Base-by-base conservation (phyloP, 2,329 filamentous ascomycete species). In the Pestalotiopsis sp. region DNA sequence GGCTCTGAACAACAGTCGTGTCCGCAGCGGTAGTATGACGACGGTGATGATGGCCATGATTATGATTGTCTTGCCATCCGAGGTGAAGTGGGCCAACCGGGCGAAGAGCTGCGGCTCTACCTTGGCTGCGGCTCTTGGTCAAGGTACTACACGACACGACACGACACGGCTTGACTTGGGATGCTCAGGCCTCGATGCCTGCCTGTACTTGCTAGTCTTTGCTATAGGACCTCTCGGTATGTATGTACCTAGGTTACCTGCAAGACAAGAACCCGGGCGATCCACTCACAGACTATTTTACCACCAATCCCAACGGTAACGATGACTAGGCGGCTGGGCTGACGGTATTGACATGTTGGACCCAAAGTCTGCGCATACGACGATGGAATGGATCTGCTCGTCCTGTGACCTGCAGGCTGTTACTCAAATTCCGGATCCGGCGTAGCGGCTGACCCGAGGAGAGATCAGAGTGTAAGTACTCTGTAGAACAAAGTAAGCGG, bases 291-390 rank as follows among this genome's bases (percentile, higher is more conserved):
- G 17, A 25, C 61, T 20, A 25, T 25, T 45, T 64, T 49, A 45
- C 61, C 61, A 64, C 61, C 61, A 64, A 64, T 64, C 61, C 61
- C 38, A 20, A 49, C 20, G 38, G 20, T 39, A 38, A 14, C 7
- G 41, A 17, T 39, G 57, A 52, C 57, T 39, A 62, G 36, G 36
- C 38, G 59, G n/a, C 57, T 39, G 59, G 59, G 59, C 59, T 62
- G 59, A 39, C 59, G 59, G 45, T 52, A 4, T 52, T 23, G 45
- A 52, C n/a, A n/a, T 23, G 45, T n/a, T 52, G 45, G 59, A 36
- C 12, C 31, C 25, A 62, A 62, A 36, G 31, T 36, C 36, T 27
- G n/a, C 13, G 14, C 59, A 13, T 62, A 20, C 59, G 59, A 36
- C 31, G 27, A 62, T 20, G 31, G 36, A 36, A 62, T 38, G 25